phyloP scores from a whole-genome alignment of 495 filamentous ascomycete genomes.

The Usnea hakonensis region DNA sequence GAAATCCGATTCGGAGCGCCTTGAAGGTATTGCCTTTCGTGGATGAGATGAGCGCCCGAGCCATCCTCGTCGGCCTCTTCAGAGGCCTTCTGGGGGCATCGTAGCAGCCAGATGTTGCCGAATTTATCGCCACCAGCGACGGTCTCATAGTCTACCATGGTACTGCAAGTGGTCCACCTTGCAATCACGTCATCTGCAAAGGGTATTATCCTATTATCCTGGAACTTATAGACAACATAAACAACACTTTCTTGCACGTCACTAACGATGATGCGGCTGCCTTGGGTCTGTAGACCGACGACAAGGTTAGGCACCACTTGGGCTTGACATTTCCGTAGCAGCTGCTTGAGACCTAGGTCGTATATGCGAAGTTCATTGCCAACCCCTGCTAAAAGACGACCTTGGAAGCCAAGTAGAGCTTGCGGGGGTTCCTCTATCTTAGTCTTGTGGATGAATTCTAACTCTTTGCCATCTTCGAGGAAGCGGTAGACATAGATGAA shows the following conservation, averaged over 20 bases:
- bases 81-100: constrained; percentile 77
- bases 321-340: constrained; percentile 85
- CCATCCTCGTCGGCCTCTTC: constrained; percentile 89
- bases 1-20: constrained; percentile 78
- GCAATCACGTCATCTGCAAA: constrained; percentile 85
- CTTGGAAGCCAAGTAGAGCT: constrained; percentile 86
- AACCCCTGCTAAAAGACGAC: constrained; percentile 74
- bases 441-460: constrained; percentile 96
- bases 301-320: constrained; percentile 75
- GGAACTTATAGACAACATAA: constrained; percentile 87
- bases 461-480: constrained; percentile 69
- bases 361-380: constrained; percentile 78
- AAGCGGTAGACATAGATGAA: constrained; percentile 93
- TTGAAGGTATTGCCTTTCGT: constrained; percentile 81
- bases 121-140: constrained; percentile 95
- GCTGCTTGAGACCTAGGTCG: constrained; percentile 81
- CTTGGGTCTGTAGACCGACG: constrained; percentile 81
- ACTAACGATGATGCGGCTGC: constrained; percentile 81
- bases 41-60: constrained; percentile 77
- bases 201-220: constrained; percentile 82
- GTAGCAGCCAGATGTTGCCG: constrained; percentile 87
- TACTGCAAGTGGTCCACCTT: constrained; percentile 77
- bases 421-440: constrained; percentile 80
- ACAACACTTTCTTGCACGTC: constrained; percentile 87
- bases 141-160: constrained; percentile 98